Evolutionary conservation across 345 rosid species (phyloP), one percentile per base, ranked within the genome.

Genomic region (Arabis alpina): DNA sequence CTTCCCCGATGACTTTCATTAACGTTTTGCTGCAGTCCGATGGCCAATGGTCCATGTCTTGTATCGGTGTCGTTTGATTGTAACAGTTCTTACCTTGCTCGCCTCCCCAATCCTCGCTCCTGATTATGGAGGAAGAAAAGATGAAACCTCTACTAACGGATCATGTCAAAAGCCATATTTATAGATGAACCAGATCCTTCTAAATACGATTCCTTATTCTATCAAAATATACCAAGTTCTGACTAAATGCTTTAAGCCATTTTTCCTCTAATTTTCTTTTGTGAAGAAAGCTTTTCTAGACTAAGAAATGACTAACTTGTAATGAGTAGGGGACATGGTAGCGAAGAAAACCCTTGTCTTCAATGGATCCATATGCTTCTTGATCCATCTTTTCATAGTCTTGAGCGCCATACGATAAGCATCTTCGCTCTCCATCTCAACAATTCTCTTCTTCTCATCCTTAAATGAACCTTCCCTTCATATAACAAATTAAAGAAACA

Each of bases 261-360:
- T 30, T 30, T 12, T 9, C 4, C 23, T 47, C 54, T 47, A 1
- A 27, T 27, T 28, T 39, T 39, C 12, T 39, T 39, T 39, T 2
- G 12, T 30, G 36, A 36, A 36, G 40, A 36, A 8, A 36, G 10
- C 40, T 7, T 36, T 36, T 36, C 39, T 7, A 36, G 25, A 3
- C 7, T 0, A 43, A 63, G 34, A 54, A 37, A 48, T 23, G 11
- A 81, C 91, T 57, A 43, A 88, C 98, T 83, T 80, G 70, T 54
- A 77, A 80, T 93, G 98, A 64, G 88, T 78, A 40, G 98, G 97
- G 0, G 97, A 88, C 98, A 93, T 93, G 83, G 87, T 85, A 23
- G 96, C 81, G 73, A 93, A 93, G 79, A 93, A 90, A 24, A 93
- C 97, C 58, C 97, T 78, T 0, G 89, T 86, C 74, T 81, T 88